Conservation (phyloP, 768 basidiomycete genomes). For the Dendrothele bispora region DNA sequence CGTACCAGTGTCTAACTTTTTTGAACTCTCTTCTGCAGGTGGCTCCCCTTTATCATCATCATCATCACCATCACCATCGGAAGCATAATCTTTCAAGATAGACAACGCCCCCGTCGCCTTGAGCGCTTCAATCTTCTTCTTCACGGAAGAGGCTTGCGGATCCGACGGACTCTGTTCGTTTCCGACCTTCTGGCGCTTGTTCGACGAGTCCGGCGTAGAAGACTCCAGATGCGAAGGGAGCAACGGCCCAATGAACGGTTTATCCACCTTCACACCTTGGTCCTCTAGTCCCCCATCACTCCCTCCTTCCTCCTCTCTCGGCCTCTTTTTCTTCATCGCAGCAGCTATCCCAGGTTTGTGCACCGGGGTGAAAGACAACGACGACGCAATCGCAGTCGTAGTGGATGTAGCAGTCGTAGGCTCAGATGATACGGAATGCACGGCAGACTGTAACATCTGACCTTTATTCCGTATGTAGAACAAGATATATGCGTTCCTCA, state of each 20-base stretch:
- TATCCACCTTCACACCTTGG: conserved; percentile 45
- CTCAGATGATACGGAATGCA: too few relatives aligned
- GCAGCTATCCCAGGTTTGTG: conserved; percentile 39
- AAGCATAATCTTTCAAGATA: conserved; percentile 24
- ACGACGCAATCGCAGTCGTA: conserved; percentile 11
- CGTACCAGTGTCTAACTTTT: conserved; percentile 7
- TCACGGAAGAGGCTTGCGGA: conserved; percentile 52
- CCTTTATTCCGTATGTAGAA: conserved; percentile 88
- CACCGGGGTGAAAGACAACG: conserved; percentile 27
- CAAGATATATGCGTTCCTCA: conserved; percentile 88
- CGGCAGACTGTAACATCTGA: conserved; percentile 65
- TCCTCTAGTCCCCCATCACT: conserved; percentile 53
- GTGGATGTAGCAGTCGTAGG: too few relatives aligned
- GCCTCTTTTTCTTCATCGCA: conserved; percentile 49
- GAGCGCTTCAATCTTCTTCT: conserved; percentile 51
- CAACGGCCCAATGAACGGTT: conserved; percentile 65
- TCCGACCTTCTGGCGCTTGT: conserved; percentile 25
- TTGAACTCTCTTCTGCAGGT: conserved; percentile 15
- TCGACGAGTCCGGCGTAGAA: conserved; percentile 22
- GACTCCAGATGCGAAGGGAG: conserved; percentile 46
- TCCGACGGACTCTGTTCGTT: too few relatives aligned
- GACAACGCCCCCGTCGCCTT: conserved; percentile 17
- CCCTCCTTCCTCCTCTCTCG: conserved; percentile 42
- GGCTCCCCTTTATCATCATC: conserved; percentile 2
- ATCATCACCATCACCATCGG: conserved; percentile 26